Conservation (phyloP, 345 rosid genomes). For the Populus simonii region DNA sequence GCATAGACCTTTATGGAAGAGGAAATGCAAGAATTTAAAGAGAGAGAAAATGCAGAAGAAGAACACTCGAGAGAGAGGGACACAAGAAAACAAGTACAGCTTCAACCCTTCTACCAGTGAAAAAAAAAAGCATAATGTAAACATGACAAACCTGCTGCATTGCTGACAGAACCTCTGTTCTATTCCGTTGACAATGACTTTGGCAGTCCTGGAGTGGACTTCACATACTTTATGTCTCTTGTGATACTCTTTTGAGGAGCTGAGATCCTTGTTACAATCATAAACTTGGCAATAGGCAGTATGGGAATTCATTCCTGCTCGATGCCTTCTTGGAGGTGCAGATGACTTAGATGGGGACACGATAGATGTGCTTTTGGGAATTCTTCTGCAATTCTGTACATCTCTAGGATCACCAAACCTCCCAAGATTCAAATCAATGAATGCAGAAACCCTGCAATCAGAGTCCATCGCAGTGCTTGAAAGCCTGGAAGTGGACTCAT, state of each 20-base stretch:
- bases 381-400: constrained; percentile 15
- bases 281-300: constrained; percentile 47
- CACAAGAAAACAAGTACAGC: too few species aligned
- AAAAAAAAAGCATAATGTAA: neutral
- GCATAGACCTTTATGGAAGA: neutral
- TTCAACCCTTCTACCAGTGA: too few species aligned
- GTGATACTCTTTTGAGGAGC: constrained; percentile 55
- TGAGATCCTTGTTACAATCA: constrained; percentile 55
- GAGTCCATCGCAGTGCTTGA: constrained; percentile 41
- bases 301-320: constrained; percentile 22
- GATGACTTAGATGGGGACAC: constrained; percentile 12
- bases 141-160: constrained; percentile 48
- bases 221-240: constrained; percentile 61
- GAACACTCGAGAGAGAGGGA: too few species aligned
- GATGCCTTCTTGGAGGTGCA: constrained; percentile 11
- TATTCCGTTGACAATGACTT: constrained; percentile 49
- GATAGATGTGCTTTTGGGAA: constrained; percentile 4
- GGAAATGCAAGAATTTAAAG: neutral
- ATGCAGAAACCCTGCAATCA: constrained; percentile 36
- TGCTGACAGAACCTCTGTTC: constrained; percentile 67
- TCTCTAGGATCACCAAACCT: constrained; percentile 47
- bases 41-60: too few species aligned
- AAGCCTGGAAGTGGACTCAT: constrained; percentile 39
- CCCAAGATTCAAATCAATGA: constrained; percentile 70
- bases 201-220: constrained; percentile 52